Percentiles rank a stretch among this genome's conserved stretches.
phyloP scores from a whole-genome alignment of 768 basidiomycete genomes.

The Leccinum imitatum region DNA sequence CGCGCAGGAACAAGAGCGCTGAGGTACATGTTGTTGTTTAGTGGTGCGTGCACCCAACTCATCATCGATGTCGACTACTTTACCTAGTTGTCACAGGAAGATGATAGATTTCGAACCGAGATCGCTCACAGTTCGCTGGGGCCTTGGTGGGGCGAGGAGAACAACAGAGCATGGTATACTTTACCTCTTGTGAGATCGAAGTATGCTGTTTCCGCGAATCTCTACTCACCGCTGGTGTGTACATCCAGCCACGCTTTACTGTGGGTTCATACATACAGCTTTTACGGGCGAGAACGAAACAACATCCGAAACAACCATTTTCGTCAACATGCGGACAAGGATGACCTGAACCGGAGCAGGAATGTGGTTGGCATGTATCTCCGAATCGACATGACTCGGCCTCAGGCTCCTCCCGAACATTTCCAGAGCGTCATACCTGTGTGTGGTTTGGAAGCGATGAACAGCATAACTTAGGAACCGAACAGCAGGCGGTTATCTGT shows the following conservation, averaged over 20 bases:
- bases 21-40: constrained; percentile 21
- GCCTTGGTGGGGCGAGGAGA: constrained; percentile 1
- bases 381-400: too few species aligned
- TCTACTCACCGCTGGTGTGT: constrained; percentile 1
- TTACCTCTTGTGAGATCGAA: neutral
- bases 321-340: too few species aligned
- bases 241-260: too few species aligned
- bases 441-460: too few species aligned
- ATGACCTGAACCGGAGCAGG: too few species aligned
- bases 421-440: too few species aligned
- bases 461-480: too few species aligned
- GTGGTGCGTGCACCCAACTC: constrained; percentile 17
- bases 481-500: neutral
- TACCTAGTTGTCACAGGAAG: constrained; percentile 13
- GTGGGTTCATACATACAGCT: constrained; percentile 3
- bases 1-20: constrained; percentile 5
- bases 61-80: neutral
- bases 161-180: neutral
- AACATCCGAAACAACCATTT: neutral
- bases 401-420: too few species aligned
- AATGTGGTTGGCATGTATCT: too few species aligned
- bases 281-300: constrained; percentile 4
- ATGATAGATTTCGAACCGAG: constrained; percentile 12
- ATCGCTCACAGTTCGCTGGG: constrained; percentile 19
- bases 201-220: constrained; percentile 1